These are phyloP conservation scores for Pseudonitzschia multistriata DNA, from an alignment of 108 stramenopile genomes.

Conservation along the genomic window DNA sequence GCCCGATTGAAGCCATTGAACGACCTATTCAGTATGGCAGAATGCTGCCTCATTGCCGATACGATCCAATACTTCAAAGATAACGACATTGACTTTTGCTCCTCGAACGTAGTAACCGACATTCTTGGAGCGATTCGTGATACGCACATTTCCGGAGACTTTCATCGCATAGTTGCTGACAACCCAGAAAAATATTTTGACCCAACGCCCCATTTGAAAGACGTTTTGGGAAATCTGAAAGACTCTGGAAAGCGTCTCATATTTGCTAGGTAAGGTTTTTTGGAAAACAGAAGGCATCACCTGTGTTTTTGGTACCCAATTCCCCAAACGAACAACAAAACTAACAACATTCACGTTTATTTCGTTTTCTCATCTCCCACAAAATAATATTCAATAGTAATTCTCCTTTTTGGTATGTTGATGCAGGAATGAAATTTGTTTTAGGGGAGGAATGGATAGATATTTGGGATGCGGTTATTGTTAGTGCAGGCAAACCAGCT, in stretches of 20 bases:
- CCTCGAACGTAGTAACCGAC: constrained; percentile 80
- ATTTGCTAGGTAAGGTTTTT: constrained; percentile 50
- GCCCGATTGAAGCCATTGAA: constrained; percentile 87
- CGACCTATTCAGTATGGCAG: constrained; percentile 94
- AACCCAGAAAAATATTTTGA: constrained; percentile 80
- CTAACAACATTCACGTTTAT: neutral
- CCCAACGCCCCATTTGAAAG: constrained; percentile 70
- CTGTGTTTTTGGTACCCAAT: neutral
- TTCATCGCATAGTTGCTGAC: constrained; percentile 85
- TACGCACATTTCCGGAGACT: constrained; percentile 92
- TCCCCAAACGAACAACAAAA: neutral
- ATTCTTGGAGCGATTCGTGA: constrained; percentile 80
- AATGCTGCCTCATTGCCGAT: constrained; percentile 96
- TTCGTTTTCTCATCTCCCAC: neutral
- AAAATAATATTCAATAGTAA: constrained; percentile 42
- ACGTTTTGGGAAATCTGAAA: constrained; percentile 65
- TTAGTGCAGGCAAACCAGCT: constrained; percentile 85
- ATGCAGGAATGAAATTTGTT: constrained; percentile 92
- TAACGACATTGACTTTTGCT: constrained; percentile 71
- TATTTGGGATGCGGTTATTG: constrained; percentile 77
- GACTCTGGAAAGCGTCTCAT: constrained; percentile 72
- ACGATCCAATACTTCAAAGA: constrained; percentile 91
- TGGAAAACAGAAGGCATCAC: constrained; percentile 9
- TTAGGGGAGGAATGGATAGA: constrained; percentile 88
- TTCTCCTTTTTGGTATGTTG: constrained; percentile 90